Percentiles rank a stretch among this genome's conserved stretches.
These are phyloP conservation scores for Chamaecyparis obtusa DNA, from an alignment of 75 land plant genomes.

Conservation along the genomic window DNA sequence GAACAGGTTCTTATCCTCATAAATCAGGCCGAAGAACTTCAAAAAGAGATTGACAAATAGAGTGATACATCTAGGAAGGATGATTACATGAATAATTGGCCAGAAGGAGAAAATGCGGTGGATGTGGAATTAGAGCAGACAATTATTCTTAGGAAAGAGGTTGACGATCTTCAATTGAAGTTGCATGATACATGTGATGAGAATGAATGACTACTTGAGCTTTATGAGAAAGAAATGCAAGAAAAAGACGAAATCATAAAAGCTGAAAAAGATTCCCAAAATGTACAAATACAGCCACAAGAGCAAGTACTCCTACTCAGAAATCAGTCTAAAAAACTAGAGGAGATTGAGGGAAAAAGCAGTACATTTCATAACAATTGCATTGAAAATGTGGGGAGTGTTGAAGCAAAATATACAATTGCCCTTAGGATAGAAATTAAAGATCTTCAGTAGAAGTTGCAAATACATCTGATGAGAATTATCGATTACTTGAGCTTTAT, in stretches of 20 bases:
- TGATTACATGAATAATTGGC: slow-evolving; percentile 7
- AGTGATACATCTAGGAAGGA: slow-evolving; percentile 1
- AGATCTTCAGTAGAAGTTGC: slow-evolving; percentile 41
- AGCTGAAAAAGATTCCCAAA: slow-evolving; percentile 10
- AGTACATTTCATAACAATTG: neutral
- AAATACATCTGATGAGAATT: slow-evolving; percentile 62
- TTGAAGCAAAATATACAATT: neutral
- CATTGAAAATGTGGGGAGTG: neutral
- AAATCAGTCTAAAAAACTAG: neutral
- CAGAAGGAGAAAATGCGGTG: neutral
- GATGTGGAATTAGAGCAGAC: neutral
- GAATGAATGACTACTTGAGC: slow-evolving; percentile 45
- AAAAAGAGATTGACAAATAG: neutral
- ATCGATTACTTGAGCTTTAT: slow-evolving; percentile 48
- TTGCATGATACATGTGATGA: slow-evolving; percentile 45
- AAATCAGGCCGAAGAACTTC: neutral
- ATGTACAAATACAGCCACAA: neutral
- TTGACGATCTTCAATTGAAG: slow-evolving; percentile 49
- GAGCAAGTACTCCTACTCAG: neutral
- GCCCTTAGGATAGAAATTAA: slow-evolving; percentile 14
- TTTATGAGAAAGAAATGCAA: slow-evolving; percentile 45
- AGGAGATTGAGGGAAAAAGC: neutral
- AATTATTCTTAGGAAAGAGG: slow-evolving; percentile 22
- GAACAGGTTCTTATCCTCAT: neutral
- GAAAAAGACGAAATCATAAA: slow-evolving; percentile 18